These are phyloP conservation scores for Citrullus colocynthis DNA, from an alignment of 306 rosid genomes.

Conservation along the genomic window DNA sequence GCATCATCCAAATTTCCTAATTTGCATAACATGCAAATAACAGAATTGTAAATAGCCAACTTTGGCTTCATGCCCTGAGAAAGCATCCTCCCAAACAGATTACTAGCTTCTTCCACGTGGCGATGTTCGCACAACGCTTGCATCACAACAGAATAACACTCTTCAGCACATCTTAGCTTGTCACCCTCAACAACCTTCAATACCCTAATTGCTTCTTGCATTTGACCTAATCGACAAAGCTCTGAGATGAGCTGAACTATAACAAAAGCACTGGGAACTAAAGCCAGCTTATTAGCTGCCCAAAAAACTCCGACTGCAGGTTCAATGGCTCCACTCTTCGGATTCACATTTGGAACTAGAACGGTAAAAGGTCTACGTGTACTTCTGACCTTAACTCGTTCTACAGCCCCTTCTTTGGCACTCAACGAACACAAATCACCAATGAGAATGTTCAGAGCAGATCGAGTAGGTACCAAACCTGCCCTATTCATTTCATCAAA, in stretches of 20 bases:
- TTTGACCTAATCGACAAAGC: conserved; percentile 49
- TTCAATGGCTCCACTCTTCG: conserved; percentile 35
- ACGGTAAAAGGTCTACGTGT: conserved; percentile 37
- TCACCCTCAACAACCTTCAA: conserved; percentile 39
- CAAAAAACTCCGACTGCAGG: conserved; percentile 48
- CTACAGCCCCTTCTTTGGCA: conserved; percentile 47
- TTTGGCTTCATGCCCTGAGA: conserved; percentile 38
- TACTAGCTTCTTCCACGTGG: conserved; percentile 26
- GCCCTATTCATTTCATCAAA: conserved; percentile 36
- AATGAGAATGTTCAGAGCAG: conserved; percentile 45
- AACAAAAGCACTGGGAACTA: conserved; percentile 55
- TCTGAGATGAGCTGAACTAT: conserved; percentile 34
- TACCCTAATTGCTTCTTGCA: conserved; percentile 34
- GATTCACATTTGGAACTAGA: conserved; percentile 47
- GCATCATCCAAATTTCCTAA: conserved; percentile 43
- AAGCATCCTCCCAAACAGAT: conserved; percentile 45
- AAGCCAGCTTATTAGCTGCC: conserved; percentile 28
- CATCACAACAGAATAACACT: conserved; percentile 41
- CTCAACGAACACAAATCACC: conserved; percentile 50
- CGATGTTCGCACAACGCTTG: conserved; percentile 35
- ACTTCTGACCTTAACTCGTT: conserved; percentile 35
- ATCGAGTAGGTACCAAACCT: conserved; percentile 48
- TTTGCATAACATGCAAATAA: conserved; percentile 54
- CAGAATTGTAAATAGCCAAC: conserved; percentile 39
- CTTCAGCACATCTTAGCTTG: conserved; percentile 35